These are phyloP conservation scores for Claviceps lovelessii DNA, from an alignment of 2,329 filamentous ascomycete species.

Conservation along the genomic window DNA sequence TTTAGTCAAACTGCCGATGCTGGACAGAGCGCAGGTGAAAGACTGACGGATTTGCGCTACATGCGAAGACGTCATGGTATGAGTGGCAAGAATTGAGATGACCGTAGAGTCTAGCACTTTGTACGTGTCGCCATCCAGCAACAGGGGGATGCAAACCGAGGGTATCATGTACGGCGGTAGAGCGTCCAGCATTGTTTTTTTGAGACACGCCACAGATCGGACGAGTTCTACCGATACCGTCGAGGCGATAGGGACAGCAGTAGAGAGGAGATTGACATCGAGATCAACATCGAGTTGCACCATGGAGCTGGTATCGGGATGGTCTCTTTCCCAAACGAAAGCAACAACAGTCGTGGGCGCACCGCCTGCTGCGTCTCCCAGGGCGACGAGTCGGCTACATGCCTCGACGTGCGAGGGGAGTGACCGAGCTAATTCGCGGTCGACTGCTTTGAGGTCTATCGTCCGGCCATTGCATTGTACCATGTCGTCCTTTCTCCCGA, in stretches of 20 bases:
- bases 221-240: constrained; percentile 10
- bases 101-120: not conserved
- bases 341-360: not conserved
- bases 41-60: not conserved
- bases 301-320: not conserved
- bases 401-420: constrained; percentile 8
- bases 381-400: constrained; percentile 10
- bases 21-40: not conserved
- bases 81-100: constrained; percentile 33
- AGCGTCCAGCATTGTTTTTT: constrained; percentile 13
- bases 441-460: constrained; percentile 12
- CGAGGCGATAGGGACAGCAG: constrained; percentile 6
- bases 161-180: constrained; percentile 15
- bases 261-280: not conserved
- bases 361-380: constrained; percentile 4
- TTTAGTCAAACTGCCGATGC: not conserved
- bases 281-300: constrained; percentile 5
- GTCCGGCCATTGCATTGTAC: constrained; percentile 12
- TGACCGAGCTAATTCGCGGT: constrained; percentile 11
- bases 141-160: not conserved
- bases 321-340: not conserved
- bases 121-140: not conserved
- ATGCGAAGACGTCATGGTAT: not conserved
- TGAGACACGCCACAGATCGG: constrained; percentile 10
- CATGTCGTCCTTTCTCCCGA: constrained; percentile 12